phyloP scores from a whole-genome alignment of 306 rosid genomes.

The Cicer judaicum region DNA sequence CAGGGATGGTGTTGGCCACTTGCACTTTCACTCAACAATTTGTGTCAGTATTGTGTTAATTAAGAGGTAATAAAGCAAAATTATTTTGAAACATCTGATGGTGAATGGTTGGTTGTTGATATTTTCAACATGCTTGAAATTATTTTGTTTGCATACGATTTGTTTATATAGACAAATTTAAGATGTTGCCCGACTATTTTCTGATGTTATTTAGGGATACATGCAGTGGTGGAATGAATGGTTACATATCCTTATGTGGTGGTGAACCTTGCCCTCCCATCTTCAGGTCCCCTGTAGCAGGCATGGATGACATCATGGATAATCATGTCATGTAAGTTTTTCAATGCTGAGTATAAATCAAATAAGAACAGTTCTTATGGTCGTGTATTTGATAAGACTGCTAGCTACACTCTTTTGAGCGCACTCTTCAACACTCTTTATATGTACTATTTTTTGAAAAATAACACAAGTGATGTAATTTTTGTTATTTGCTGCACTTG shows the following conservation, averaged over 20 bases:
- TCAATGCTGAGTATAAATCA: constrained; percentile 1
- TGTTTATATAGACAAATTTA: constrained; percentile 37
- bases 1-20: not conserved
- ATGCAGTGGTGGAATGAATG: constrained; percentile 99
- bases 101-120: constrained; percentile 15
- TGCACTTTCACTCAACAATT: not conserved
- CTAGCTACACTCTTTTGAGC: not conserved
- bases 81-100: constrained; percentile 49
- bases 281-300: constrained; percentile 86
- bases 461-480: constrained; percentile 2
- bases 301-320: constrained; percentile 90
- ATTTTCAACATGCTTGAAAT: constrained; percentile 19
- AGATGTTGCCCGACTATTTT: constrained; percentile 52
- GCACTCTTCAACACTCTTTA: not conserved
- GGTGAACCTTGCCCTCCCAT: constrained; percentile 98
- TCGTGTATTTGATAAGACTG: constrained; percentile 15
- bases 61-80: constrained; percentile 38
- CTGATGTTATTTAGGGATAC: constrained; percentile 75
- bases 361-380: constrained; percentile 10
- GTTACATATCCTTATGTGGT: constrained; percentile 80
- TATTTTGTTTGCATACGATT: constrained; percentile 20
- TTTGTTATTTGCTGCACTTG: constrained; percentile 7
- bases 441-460: not conserved
- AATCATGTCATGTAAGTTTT: constrained; percentile 91
- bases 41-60: not conserved